Evolutionary conservation across 768 basidiomycete species (phyloP).

Genomic region (Rhizopogon roseolus): DNA sequence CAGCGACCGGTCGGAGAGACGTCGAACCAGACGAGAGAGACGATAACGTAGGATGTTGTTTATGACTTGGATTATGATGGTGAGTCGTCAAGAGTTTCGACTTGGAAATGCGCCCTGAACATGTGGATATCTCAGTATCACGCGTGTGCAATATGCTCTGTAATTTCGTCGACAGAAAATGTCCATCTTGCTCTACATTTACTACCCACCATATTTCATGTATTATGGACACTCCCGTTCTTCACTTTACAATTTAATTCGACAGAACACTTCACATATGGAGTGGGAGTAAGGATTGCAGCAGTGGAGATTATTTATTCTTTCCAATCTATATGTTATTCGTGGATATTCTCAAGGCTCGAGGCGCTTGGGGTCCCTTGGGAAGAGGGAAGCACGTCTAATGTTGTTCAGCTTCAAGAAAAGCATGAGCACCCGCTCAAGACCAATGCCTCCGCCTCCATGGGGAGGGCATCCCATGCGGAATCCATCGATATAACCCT

Average conservation of each 20-base stretch:
- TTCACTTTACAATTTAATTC: conserved; percentile 18
- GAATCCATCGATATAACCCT: conserved; percentile 91
- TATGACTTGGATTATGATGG: conserved; percentile 7
- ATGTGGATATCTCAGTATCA: conserved; percentile 7
- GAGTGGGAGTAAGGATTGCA: neutral
- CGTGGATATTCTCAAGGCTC: conserved; percentile 55
- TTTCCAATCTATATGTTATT: neutral
- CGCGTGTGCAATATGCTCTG: conserved; percentile 9
- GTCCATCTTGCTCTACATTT: conserved; percentile 20
- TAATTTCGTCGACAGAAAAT: conserved; percentile 14
- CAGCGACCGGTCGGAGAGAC: conserved; percentile 49
- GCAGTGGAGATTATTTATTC: neutral
- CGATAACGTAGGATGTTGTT: conserved; percentile 16
- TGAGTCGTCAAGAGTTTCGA: conserved; percentile 4
- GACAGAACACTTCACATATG: neutral
- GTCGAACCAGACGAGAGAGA: conserved; percentile 50
- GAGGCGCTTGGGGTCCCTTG: conserved; percentile 92
- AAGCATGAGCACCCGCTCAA: conserved; percentile 95
- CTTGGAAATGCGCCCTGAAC: conserved; percentile 5
- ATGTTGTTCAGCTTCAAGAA: conserved; percentile 98
- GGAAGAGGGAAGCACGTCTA: conserved; percentile 88
- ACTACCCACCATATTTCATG: conserved; percentile 13
- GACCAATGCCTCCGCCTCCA: conserved; percentile 93
- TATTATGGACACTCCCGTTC: conserved; percentile 17
- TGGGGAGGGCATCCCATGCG: conserved; percentile 93